Evolutionary conservation across 768 basidiomycete species (phyloP), one percentile per base, ranked within the genome.

Genomic region (Mycena indigotica): DNA sequence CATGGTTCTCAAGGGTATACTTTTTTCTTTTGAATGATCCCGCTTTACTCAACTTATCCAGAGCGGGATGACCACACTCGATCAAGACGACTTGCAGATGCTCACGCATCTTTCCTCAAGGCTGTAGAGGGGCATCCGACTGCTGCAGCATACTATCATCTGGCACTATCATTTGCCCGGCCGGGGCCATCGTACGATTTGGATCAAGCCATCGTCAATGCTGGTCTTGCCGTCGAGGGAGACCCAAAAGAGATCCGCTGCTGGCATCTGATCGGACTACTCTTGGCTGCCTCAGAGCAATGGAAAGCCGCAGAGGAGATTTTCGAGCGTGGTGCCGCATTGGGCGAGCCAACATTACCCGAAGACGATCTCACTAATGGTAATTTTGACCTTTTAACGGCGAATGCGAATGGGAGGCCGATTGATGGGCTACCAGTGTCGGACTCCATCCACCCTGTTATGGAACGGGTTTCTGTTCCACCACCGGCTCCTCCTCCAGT

Each of bases 181-280:
- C 80, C 86, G 1, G 86, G 88, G 15, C 81, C 82, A 1, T 73
- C 76, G 3, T 85, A 87, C 24, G 81, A 91, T 60, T 72, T 95
- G 29, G 77, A 83, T n/a, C 74, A 78, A 26, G 92, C 95, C 0
- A 80, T 89, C 5, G 71, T 79, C 15, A 76, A 84, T 50, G 89
- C 91, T 0, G 85, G 87, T 5, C 66, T 76, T 3, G 90, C 94
- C 1, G 84, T 96, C 2, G 89, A 95, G 68, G 77, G 79, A 5
- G 84, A 88, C 28, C 76, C 87, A 0, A 69, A 66, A 38, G 80
- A 82, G 55, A 73, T 91, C 24, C 81, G 91, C 39, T 88, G 90
- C 52, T 98, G 95, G 95, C 96, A 98, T 72, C 81, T 98, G 16
- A 79, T 98, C 0, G 93, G 90, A 0, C 74, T 98, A 4, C 71